A percentile compares a stretch with the other conserved stretches of the same genome.
Evolutionary conservation across 345 rosid species (phyloP).

Genomic region (Hibiscus trionum): DNA sequence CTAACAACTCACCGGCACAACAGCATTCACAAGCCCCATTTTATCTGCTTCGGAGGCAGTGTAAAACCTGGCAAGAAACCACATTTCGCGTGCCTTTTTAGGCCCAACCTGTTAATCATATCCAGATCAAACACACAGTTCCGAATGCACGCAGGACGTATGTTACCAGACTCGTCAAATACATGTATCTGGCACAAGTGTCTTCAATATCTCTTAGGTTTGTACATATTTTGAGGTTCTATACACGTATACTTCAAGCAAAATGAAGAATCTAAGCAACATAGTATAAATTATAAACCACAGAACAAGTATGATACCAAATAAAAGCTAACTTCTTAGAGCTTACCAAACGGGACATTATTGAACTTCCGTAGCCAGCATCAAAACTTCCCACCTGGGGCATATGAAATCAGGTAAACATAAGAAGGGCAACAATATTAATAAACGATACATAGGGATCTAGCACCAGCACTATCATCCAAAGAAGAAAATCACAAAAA

Average conservation of each 20-base stretch:
- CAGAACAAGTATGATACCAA: background rate
- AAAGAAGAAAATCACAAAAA: background rate
- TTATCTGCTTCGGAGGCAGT: conserved; percentile 79
- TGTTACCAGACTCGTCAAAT: background rate
- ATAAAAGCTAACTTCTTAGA: background rate
- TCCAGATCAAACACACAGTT: background rate
- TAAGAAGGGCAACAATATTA: background rate
- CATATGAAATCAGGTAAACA: background rate
- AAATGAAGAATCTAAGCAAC: background rate
- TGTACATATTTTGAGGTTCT: no score
- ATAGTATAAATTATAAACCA: no score
- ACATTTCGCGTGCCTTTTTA: conserved; percentile 90
- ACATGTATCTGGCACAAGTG: no score
- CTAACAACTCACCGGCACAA: conserved; percentile 68
- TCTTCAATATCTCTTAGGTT: no score
- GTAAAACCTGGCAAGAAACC: conserved; percentile 87
- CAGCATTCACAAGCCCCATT: conserved; percentile 88
- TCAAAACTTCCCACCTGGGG: conserved; percentile 93
- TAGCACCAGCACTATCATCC: background rate
- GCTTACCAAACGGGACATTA: conserved; percentile 92
- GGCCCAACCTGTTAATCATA: conserved; percentile 60
- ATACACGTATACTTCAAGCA: background rate
- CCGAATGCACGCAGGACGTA: background rate
- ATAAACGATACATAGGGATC: background rate
- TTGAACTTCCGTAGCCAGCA: conserved; percentile 94